phyloP scores from a whole-genome alignment of 768 basidiomycete species.

The Boletales sp. region DNA sequence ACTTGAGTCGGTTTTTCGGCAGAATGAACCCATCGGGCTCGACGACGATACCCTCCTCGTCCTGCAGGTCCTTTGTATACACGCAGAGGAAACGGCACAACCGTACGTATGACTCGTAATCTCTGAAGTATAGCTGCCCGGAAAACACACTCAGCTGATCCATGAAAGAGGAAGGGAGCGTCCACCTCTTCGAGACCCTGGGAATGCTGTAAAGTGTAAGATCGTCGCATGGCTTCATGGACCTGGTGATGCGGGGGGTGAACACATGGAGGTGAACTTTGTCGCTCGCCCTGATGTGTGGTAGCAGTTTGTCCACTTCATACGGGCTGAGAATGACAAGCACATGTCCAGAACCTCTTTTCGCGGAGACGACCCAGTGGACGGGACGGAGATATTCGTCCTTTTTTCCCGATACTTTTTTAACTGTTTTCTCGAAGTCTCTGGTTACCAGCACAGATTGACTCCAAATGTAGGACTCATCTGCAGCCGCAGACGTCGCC shows the following conservation, averaged over 20 bases:
- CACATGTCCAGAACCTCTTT: not conserved
- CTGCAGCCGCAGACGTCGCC: not conserved
- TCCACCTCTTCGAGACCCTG: constrained; percentile 12
- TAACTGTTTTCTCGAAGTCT: not conserved
- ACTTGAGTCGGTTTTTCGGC: too few relatives aligned
- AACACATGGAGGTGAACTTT: constrained; percentile 41
- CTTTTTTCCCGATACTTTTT: not conserved
- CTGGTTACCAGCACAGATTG: not conserved
- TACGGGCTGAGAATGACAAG: constrained; percentile 38
- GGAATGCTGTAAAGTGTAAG: constrained; percentile 22
- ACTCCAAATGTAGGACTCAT: not conserved
- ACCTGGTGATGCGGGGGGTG: constrained; percentile 33
- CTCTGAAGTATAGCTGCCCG: constrained; percentile 41
- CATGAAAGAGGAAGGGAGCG: constrained; percentile 2
- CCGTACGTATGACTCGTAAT: constrained; percentile 29
- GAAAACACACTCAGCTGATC: constrained; percentile 41
- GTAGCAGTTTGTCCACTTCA: constrained; percentile 38
- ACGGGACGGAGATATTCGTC: not conserved
- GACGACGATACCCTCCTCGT: too few relatives aligned
- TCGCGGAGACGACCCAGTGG: not conserved
- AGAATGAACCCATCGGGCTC: too few relatives aligned
- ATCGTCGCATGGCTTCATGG: constrained; percentile 24
- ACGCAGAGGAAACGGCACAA: constrained; percentile 38
- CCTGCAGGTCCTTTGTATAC: not conserved
- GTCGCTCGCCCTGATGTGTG: constrained; percentile 30